phyloP scores from a whole-genome alignment of 2,329 filamentous ascomycete genomes.

The Hirsutella thompsonii region DNA sequence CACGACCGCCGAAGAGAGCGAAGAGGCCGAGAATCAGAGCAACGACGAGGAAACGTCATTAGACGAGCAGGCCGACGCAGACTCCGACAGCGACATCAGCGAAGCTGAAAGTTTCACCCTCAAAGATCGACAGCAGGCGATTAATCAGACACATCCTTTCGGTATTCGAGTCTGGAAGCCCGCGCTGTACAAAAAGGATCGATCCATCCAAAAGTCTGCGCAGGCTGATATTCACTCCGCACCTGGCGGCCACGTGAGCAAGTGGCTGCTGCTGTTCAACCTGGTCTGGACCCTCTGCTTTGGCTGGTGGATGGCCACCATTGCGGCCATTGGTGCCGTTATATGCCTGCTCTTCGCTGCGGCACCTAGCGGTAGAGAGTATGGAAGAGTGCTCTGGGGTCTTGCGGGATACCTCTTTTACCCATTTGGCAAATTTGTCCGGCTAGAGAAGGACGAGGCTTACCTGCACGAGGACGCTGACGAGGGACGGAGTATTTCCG shows the following conservation, averaged over 20 bases:
- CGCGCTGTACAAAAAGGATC: conserved; percentile 91
- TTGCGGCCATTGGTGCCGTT: conserved; percentile 61
- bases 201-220: conserved; percentile 90
- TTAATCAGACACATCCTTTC: conserved; percentile 97
- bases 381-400: conserved; percentile 74
- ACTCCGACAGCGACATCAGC: conserved; percentile 63
- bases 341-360: conserved; percentile 72
- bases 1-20: conserved; percentile 7
- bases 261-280: conserved; percentile 80
- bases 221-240: conserved; percentile 95
- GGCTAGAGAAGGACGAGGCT: conserved; percentile 83
- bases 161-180: conserved; percentile 99
- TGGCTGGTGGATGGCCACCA: conserved; percentile 86
- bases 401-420: conserved; percentile 83
- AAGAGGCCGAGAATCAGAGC: conserved; percentile 12
- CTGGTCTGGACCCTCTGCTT: conserved; percentile 81
- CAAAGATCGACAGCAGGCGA: conserved; percentile 91
- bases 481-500: conserved; percentile 91
- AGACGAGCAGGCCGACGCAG: conserved; percentile 42
- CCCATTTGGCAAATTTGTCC: conserved; percentile 92
- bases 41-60: conserved; percentile 23
- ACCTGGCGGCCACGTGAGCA: conserved; percentile 75
- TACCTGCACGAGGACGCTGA: conserved; percentile 92
- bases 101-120: conserved; percentile 97
- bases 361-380: conserved; percentile 68